These are phyloP conservation scores for Yamadazyma sp. DNA, from an alignment of 805 yeast species.

Conservation along the genomic window DNA sequence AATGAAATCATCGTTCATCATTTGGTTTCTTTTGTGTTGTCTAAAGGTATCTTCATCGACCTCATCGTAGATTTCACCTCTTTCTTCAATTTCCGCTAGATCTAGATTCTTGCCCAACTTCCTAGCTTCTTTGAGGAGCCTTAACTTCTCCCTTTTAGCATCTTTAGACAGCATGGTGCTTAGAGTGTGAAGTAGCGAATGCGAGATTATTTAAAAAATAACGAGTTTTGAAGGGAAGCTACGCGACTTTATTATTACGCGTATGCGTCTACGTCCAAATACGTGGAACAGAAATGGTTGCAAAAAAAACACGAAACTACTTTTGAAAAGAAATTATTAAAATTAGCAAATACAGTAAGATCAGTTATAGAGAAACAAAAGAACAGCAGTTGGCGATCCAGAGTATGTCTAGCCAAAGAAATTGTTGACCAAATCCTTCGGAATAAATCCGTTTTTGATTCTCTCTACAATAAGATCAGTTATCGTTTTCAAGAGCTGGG, in stretches of 20 bases:
- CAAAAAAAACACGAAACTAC: constrained; percentile 3
- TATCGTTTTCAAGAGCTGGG: constrained; percentile 19
- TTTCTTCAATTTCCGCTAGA: constrained; percentile 40
- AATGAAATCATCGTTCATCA: constrained; percentile 88
- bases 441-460: constrained; percentile 21
- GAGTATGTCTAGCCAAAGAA: too few relatives aligned
- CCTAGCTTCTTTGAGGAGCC: constrained; percentile 30
- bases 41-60: constrained; percentile 80
- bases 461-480: constrained; percentile 19
- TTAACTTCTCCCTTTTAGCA: constrained; percentile 20
- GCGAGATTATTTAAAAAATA: constrained; percentile 2
- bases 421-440: constrained; percentile 14
- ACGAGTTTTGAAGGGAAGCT: background rate
- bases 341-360: too few relatives aligned
- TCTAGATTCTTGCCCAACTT: constrained; percentile 52
- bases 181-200: background rate
- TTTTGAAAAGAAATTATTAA: too few relatives aligned
- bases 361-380: constrained; percentile 1
- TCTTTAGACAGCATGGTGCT: constrained; percentile 33
- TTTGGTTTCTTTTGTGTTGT: constrained; percentile 71
- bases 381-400: too few relatives aligned
- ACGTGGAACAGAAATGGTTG: constrained; percentile 6
- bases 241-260: constrained; percentile 8
- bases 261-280: constrained; percentile 2
- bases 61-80: constrained; percentile 67